Evolutionary conservation across 139 green algal genomes (phyloP).

Genomic region (Chlorella sp.): DNA sequence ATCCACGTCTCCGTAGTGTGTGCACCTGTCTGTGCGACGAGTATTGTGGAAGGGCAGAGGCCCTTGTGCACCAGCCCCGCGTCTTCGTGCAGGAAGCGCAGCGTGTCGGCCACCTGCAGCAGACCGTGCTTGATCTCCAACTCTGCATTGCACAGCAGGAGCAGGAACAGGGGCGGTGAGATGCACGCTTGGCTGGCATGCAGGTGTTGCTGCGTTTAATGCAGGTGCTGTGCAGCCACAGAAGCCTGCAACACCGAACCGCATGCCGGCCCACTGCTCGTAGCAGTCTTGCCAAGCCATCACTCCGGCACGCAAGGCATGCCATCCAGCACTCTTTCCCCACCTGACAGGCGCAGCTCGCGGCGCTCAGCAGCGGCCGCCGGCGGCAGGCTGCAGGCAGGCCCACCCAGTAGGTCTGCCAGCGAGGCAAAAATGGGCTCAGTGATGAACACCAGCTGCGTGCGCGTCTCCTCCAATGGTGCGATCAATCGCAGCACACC

Average conservation of each 20-base stretch:
- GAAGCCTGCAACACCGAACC: no score
- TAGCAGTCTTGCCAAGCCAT: no score
- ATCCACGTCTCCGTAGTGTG: no score
- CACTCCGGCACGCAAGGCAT: no score
- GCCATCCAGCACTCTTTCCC: background rate
- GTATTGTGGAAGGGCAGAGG: constrained; percentile 59
- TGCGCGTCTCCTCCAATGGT: constrained; percentile 84
- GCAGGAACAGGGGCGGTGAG: background rate
- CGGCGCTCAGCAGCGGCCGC: constrained; percentile 21
- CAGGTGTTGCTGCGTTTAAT: no score
- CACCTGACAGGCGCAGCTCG: constrained; percentile 43
- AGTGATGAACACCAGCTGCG: constrained; percentile 86
- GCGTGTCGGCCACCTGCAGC: constrained; percentile 72
- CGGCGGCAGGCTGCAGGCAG: constrained; percentile 33
- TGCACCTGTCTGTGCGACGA: constrained; percentile 46
- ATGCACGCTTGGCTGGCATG: no score
- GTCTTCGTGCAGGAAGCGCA: constrained; percentile 85
- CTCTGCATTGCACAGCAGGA: background rate
- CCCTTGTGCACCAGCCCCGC: constrained; percentile 80
- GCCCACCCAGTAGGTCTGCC: constrained; percentile 62
- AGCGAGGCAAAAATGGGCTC: constrained; percentile 80
- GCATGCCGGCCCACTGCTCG: no score
- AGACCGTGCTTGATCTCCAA: constrained; percentile 91
- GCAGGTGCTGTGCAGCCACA: no score
- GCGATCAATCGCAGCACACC: constrained; percentile 70